Percentiles rank a stretch among this genome's conserved stretches.
These are phyloP conservation scores for Botrytis hyacinthi DNA, from an alignment of 2,329 filamentous ascomycete genomes.

Conservation along the genomic window DNA sequence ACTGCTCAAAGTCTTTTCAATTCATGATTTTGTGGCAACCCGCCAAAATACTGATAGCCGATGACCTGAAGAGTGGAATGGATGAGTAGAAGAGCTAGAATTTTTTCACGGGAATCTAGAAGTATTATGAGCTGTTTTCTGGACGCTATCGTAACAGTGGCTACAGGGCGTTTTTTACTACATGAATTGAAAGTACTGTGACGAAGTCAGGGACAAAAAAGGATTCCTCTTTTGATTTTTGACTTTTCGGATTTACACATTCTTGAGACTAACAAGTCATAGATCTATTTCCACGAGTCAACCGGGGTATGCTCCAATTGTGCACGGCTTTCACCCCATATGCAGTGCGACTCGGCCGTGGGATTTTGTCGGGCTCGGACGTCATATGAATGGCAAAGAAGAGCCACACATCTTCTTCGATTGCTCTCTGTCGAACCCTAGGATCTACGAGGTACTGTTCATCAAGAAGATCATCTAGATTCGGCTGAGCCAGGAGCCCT, in stretches of 20 bases:
- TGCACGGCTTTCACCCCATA: constrained; percentile 1
- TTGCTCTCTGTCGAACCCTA: not conserved
- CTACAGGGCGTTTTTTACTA: too few relatives aligned
- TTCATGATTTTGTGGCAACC: not conserved
- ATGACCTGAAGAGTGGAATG: not conserved
- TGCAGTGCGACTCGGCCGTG: not conserved
- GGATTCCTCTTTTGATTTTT: not conserved
- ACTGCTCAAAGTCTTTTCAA: not conserved
- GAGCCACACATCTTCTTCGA: not conserved
- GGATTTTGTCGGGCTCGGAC: not conserved
- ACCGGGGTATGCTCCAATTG: not conserved
- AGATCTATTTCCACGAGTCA: not conserved
- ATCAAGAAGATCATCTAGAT: not conserved
- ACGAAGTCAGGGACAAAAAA: not conserved
- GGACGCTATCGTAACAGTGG: not conserved
- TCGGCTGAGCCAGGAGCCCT: not conserved
- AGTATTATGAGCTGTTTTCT: not conserved
- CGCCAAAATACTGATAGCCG: not conserved
- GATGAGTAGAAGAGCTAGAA: not conserved
- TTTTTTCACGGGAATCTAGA: not conserved
- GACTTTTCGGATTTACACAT: not conserved
- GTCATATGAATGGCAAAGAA: constrained; percentile 3
- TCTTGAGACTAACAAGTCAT: not conserved
- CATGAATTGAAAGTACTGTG: too few relatives aligned
- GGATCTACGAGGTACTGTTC: not conserved